Conservation (phyloP, 371 early-diverging fungal species). For the Circinella minor region DNA sequence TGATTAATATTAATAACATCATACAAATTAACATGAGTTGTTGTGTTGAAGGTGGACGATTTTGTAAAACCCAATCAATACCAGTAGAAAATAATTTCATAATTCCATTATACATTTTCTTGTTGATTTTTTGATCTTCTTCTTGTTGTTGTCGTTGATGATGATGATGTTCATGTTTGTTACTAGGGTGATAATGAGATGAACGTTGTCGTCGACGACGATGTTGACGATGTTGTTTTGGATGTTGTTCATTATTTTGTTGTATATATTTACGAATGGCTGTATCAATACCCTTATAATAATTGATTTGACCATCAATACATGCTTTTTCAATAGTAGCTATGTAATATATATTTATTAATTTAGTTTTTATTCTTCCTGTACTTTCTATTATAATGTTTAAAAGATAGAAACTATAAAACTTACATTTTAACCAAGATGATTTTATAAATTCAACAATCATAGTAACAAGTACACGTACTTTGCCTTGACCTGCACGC, state of each 20-base stretch:
- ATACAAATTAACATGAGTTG: slow-evolving; percentile 36
- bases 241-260: slow-evolving; percentile 6
- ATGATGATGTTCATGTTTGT: neutral
- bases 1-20: slow-evolving; percentile 33
- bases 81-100: slow-evolving; percentile 17
- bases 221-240: slow-evolving; percentile 2
- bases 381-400: neutral
- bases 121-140: neutral
- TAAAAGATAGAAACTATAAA: neutral
- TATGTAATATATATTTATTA: slow-evolving; percentile 8
- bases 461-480: slow-evolving; percentile 69
- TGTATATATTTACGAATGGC: slow-evolving; percentile 34
- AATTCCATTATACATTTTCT: neutral
- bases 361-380: neutral
- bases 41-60: slow-evolving; percentile 16
- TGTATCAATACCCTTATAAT: slow-evolving; percentile 58
- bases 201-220: slow-evolving; percentile 6
- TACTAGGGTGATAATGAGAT: too few relatives aligned
- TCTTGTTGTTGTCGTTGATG: slow-evolving; percentile 1
- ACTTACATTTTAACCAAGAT: slow-evolving; percentile 73
- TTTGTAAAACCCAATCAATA: slow-evolving; percentile 13
- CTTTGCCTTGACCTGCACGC: slow-evolving; percentile 64
- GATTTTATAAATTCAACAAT: slow-evolving; percentile 74
- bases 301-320: slow-evolving; percentile 63
- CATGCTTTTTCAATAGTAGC: slow-evolving; percentile 67